Conservation (phyloP, 352 stramenopile species). For the Phytophthora lateralis region DNA sequence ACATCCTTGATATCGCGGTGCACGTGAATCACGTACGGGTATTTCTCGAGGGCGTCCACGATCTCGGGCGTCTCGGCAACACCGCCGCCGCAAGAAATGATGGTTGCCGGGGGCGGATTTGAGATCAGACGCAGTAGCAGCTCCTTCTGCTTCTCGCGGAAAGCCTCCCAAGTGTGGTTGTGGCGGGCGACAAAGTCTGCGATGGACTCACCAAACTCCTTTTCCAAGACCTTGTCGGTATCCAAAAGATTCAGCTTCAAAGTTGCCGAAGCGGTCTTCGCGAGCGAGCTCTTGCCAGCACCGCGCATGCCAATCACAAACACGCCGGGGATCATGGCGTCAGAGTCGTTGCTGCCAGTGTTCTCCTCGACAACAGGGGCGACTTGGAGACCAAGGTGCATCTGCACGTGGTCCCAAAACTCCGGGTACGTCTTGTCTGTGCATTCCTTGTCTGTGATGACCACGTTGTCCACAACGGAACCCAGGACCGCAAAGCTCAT, state of each 20-base stretch:
- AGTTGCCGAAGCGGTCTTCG: conserved; percentile 43
- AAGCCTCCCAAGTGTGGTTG: conserved; percentile 73
- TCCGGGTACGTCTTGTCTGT: conserved; percentile 98
- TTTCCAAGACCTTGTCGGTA: conserved; percentile 77
- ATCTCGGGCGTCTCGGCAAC: conserved; percentile 79
- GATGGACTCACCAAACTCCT: conserved; percentile 71
- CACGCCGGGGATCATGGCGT: conserved; percentile 43
- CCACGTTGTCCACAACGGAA: conserved; percentile 89
- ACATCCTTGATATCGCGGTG: conserved; percentile 77
- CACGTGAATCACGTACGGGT: conserved; percentile 76
- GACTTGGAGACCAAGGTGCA: conserved; percentile 66
- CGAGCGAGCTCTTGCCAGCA: conserved; percentile 85
- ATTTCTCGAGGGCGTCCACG: conserved; percentile 62
- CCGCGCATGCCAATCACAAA: conserved; percentile 91
- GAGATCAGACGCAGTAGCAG: conserved; percentile 66
- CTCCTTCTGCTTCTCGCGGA: conserved; percentile 68
- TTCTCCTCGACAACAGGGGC: conserved; percentile 45
- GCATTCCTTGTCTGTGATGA: conserved; percentile 97
- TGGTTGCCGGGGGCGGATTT: conserved; percentile 60
- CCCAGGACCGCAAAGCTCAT: conserved; percentile 98
- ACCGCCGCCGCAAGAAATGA: conserved; percentile 86
- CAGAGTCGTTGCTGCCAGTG: conserved; percentile 10
- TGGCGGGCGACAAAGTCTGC: conserved; percentile 68
- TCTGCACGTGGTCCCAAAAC: conserved; percentile 91
- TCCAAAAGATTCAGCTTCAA: conserved; percentile 75